Conservation (phyloP, 2,329 filamentous ascomycete genomes). For the Colletotrichum orbiculare region DNA sequence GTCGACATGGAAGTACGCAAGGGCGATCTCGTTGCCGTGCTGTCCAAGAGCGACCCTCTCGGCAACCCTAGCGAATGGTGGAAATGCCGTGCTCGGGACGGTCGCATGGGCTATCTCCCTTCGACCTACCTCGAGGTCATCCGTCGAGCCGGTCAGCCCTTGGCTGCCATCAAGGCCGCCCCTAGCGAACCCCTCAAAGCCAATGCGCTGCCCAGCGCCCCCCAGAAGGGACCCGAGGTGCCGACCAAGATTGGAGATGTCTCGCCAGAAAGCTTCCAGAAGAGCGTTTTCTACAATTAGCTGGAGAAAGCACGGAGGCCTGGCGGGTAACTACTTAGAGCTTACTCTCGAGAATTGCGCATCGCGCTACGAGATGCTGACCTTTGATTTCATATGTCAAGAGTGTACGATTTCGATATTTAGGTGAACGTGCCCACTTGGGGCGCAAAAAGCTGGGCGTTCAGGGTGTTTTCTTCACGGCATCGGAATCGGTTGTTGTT, state of each 20-base stretch:
- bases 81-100: constrained; percentile 91
- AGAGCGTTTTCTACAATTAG: constrained; percentile 69
- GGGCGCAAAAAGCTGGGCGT: constrained; percentile 37
- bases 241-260: constrained; percentile 64
- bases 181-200: constrained; percentile 58
- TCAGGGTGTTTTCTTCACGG: constrained; percentile 21
- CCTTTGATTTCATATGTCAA: constrained; percentile 29
- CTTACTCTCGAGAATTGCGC: not conserved
- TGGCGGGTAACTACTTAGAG: not conserved
- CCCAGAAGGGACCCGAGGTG: constrained; percentile 40
- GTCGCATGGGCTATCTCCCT: constrained; percentile 90
- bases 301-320: not conserved
- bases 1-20: constrained; percentile 94
- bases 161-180: constrained; percentile 64
- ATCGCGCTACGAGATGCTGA: not conserved
- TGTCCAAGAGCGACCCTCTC: constrained; percentile 91
- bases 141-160: constrained; percentile 61
- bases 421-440: constrained; percentile 1
- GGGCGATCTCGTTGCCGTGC: constrained; percentile 93
- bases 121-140: constrained; percentile 88
- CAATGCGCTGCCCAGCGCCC: constrained; percentile 62
- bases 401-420: constrained; percentile 26
- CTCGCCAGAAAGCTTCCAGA: constrained; percentile 66
- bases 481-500: constrained; percentile 14
- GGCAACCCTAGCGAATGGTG: constrained; percentile 97